Percentiles rank a stretch among this genome's conserved stretches.
Evolutionary conservation across 2,329 filamentous ascomycete genomes (phyloP).

Genomic region (Orbilia blumenaviensis): DNA sequence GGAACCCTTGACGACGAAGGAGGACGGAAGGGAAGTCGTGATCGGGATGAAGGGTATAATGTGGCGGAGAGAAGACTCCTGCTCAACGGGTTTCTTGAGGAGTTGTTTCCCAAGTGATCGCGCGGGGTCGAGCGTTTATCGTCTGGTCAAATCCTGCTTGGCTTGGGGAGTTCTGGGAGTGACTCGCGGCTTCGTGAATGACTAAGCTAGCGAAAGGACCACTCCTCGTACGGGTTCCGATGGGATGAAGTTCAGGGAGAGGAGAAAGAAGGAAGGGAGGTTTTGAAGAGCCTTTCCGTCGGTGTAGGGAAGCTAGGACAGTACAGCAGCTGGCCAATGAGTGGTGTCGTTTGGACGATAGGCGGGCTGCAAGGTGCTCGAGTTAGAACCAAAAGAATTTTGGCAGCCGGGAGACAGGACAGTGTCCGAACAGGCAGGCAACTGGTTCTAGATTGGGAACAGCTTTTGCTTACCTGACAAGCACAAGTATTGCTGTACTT

Average conservation of each 20-base stretch:
- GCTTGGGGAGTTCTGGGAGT: constrained; percentile 9
- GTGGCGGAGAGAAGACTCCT: constrained; percentile 14
- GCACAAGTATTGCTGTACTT: background rate
- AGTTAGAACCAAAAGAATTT: constrained; percentile 30
- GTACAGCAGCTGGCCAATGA: constrained; percentile 31
- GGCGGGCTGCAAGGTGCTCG: constrained; percentile 50
- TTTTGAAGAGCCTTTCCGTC: constrained; percentile 50
- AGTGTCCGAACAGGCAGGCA: constrained; percentile 10
- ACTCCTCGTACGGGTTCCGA: constrained; percentile 28
- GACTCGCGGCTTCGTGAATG: constrained; percentile 49
- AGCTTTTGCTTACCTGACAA: constrained; percentile 4
- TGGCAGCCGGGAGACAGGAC: constrained; percentile 29
- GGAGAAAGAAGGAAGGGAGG: constrained; percentile 31
- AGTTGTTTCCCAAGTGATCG: constrained; percentile 21
- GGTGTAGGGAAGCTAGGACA: constrained; percentile 16
- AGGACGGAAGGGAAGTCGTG: constrained; percentile 19
- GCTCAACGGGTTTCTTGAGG: background rate
- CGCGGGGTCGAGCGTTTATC: constrained; percentile 52
- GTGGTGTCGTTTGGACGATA: constrained; percentile 24
- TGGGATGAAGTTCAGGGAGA: constrained; percentile 27
- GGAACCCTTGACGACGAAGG: constrained; percentile 1
- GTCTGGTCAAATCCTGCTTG: constrained; percentile 51
- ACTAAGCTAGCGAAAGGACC: constrained; percentile 44
- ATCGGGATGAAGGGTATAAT: background rate
- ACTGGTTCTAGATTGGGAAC: background rate